Base-by-base conservation (phyloP, 257 asterid species). In the Solanum corneliomulleri region DNA sequence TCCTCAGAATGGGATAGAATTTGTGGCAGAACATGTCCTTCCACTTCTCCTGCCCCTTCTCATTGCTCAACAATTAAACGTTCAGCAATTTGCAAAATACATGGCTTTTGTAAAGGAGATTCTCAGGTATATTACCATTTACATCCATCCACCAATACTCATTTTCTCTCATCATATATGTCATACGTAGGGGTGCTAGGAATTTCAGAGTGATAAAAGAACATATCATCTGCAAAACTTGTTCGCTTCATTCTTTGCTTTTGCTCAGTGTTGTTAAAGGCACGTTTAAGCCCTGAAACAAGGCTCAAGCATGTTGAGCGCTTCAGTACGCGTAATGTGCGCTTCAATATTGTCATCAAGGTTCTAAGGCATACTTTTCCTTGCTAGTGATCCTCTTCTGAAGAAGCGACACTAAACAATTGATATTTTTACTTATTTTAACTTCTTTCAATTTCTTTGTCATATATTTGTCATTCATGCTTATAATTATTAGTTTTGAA, bases 31-130 rank as follows among this genome's bases (percentile, higher is more conserved):
- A 87, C 94, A 93, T 89, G 98, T 97, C 49, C 99, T 97, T 95
- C 98, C 99, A 52, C 92, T 95, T 44, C 93, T 97, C 89, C 85
- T 83, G 87, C 99, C 99, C 80, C 99, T 97, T 89, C 98, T 97
- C 87, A 89, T 93, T 76, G 94, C 98, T 88, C 99, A 97, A 86
- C 99, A 97, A 89, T 89, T 97, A 89, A 97, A 97, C 49, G 98
- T 96, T 90, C 99, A 97, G 90, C 99, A 97, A 91, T 97, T 97
- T 89, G 99, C 99, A 5, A 97, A 97, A 91, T 95, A 93, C 87
- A 97, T 97, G 99, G 95, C 91, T 87, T 97, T 94, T 88, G 95
- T 97, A 84, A 96, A 96, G 91, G 98, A 96, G 88, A 94, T 92
- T 68, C 95, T 97, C 85, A 97, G 99, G 99, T 95, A 81, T 49